Evolutionary conservation across 768 basidiomycete species (phyloP), one percentile per base, ranked within the genome.

Genomic region (Chalciporus sphaerocephalus): DNA sequence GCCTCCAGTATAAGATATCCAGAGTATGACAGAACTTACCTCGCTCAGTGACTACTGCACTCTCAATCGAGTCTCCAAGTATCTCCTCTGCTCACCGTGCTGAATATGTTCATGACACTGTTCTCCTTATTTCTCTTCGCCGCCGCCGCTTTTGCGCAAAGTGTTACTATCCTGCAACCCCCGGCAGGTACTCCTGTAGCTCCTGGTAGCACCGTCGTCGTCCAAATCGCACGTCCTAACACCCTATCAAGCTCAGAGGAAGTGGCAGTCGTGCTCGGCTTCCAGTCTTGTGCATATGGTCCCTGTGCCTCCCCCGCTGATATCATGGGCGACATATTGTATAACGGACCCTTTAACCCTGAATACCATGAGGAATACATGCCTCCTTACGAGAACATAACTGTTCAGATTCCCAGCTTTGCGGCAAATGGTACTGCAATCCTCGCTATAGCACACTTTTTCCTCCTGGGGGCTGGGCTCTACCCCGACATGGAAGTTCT

Each of bases 221-320:
- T 80, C 3, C 71, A 76, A 49, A 55, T 81, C 6, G 73, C 74
- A 45, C 66, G 68, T 42, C 75, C 74, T 4, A 56, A 71, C 41
- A 40, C 62, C 7, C 54, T 74, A 17, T 62, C 70, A 2, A 62
- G 63, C 10, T 71, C 71, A 9, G 60, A 56, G 28, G 75, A 78
- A 47, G 69, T 79, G 2, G 74, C 69, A 12, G 57, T 79, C 40
- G 71, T 71, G 22, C 69, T 79, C 41, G 74, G 67, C 6, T 27
- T 79, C 22, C 59, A 63, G 35, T 68, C 69, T 24, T 79, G 75
- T 54, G 32, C 67, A 15, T 16, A 16, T 48, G 38, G 24, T 44
- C 53, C 34, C 62, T 64, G 64, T 37, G 35, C 44, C 13, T 24
- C 60, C 5, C 60, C 66, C n/a, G 35, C 46, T 2, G 61, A 60